phyloP scores from a whole-genome alignment of 495 filamentous ascomycete genomes.

The Penicillium bialowiezense region DNA sequence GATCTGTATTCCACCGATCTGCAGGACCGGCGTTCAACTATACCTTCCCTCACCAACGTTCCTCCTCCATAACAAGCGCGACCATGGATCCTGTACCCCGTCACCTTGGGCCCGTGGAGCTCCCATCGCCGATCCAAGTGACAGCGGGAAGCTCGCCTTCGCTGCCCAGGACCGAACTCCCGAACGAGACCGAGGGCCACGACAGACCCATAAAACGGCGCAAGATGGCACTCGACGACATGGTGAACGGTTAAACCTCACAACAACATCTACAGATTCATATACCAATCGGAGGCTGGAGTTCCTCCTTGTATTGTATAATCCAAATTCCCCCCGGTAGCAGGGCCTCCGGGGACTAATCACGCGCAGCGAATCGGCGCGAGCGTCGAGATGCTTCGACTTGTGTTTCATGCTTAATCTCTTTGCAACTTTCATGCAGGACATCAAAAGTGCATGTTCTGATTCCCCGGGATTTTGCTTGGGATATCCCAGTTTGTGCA shows the following conservation, averaged over 20 bases:
- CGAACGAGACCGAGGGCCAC: slow-evolving; percentile 19
- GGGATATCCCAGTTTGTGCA: slow-evolving; percentile 3
- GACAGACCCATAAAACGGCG: slow-evolving; percentile 67
- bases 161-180: slow-evolving; percentile 11
- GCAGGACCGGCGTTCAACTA: slow-evolving; percentile 31
- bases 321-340: slow-evolving; percentile 29
- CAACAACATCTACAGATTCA: slow-evolving; percentile 1
- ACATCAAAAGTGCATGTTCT: slow-evolving; percentile 5
- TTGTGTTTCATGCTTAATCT: slow-evolving; percentile 4
- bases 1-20: slow-evolving; percentile 18
- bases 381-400: slow-evolving; percentile 8
- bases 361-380: slow-evolving; percentile 13
- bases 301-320: slow-evolving; percentile 27
- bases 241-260: slow-evolving; percentile 42
- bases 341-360: slow-evolving; percentile 35
- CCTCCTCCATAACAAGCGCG: slow-evolving; percentile 21
- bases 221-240: slow-evolving; percentile 57
- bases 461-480: slow-evolving; percentile 9
- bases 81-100: slow-evolving; percentile 24
- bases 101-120: slow-evolving; percentile 20
- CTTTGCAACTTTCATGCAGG: not conserved
- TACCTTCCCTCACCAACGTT: slow-evolving; percentile 19
- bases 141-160: slow-evolving; percentile 14
- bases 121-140: slow-evolving; percentile 18
- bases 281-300: slow-evolving; percentile 16